Evolutionary conservation across 2,329 filamentous ascomycete genomes (phyloP), one percentile per base, ranked within the genome.

Genomic region (Alternaria burnsii): DNA sequence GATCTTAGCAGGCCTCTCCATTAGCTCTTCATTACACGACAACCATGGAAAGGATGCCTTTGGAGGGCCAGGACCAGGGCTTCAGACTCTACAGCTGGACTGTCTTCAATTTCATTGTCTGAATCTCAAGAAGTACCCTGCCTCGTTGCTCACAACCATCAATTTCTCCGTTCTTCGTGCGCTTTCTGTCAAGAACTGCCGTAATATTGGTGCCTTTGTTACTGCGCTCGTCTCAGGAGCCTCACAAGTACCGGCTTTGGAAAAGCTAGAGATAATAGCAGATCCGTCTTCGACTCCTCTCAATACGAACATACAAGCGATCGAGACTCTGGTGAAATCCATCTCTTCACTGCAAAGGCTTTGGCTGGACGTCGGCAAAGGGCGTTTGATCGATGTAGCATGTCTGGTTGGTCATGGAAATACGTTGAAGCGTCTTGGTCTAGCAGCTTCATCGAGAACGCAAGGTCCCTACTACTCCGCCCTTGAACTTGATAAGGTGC

Each of bases 191-290:
- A 0, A 0, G 2, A 1, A 16, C 16, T 34, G 32, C 12, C 5
- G 5, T 2, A 16, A 16, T 0, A 5, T 34, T 16, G 32, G 32
- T 0, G 32, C 32, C 32, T 36, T 36, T 36, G 5, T 36, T 4
- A 36, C 32, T 7, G 32, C 32, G 16, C 32, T 36, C 14, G 32
- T 14, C 16, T 2, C 32, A 36, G 32, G 32, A 0, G 32, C 0
- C 0, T 36, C 32, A 0, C 0, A 12, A 1, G 32, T 36, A 16
- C 32, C 32, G 0, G 0, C 5, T 5, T 14, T 36, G 32, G 16
- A 0, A 36, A 16, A 1, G 14, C 14, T 36, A 16, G 14, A 36
- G 32, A 34, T 34, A 32, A 3, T 12, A 14, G 9, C 11, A 11
- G 10, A 32, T 12, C 10, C 10, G 9, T 32, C 10, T 11, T 3